Evolutionary conservation across 176 grass and related monocot species (phyloP).

Genomic region (Rhynchospora breviuscula): DNA sequence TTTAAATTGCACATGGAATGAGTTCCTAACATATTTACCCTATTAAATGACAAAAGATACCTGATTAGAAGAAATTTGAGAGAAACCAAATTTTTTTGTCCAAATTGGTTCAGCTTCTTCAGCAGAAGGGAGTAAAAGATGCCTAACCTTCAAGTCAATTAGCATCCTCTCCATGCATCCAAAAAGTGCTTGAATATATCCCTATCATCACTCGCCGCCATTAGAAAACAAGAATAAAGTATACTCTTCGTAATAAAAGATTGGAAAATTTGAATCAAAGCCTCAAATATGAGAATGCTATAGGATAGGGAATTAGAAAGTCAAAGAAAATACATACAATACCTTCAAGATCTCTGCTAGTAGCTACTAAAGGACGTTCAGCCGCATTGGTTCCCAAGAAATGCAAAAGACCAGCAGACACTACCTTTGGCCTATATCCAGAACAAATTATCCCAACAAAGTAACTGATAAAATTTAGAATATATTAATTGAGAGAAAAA

Average conservation of each 20-base stretch:
- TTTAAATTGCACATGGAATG: too few species aligned
- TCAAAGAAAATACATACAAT: slow-evolving; percentile 23
- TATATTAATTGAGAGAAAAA: background rate
- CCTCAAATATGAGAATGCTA: background rate
- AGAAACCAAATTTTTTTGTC: slow-evolving; percentile 94
- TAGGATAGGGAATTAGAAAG: background rate
- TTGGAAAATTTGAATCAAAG: background rate
- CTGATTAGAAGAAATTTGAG: slow-evolving; percentile 58
- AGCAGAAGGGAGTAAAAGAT: slow-evolving; percentile 84
- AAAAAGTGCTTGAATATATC: slow-evolving; percentile 85
- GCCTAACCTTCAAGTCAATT: slow-evolving; percentile 48
- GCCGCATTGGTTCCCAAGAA: slow-evolving; percentile 80
- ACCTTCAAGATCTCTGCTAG: slow-evolving; percentile 74
- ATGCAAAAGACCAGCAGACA: slow-evolving; percentile 78
- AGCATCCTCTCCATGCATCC: slow-evolving; percentile 74
- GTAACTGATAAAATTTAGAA: background rate
- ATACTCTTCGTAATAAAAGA: slow-evolving; percentile 1
- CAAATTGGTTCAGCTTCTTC: slow-evolving; percentile 91
- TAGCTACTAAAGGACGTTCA: slow-evolving; percentile 85
- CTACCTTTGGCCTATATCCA: slow-evolving; percentile 55
- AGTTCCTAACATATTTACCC: too few species aligned
- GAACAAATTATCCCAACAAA: background rate
- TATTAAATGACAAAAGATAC: too few species aligned
- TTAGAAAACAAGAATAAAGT: slow-evolving; percentile 9
- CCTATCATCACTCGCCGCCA: slow-evolving; percentile 41